Conservation (phyloP, 2,329 filamentous ascomycete genomes). For the Talaromyces sp. region DNA sequence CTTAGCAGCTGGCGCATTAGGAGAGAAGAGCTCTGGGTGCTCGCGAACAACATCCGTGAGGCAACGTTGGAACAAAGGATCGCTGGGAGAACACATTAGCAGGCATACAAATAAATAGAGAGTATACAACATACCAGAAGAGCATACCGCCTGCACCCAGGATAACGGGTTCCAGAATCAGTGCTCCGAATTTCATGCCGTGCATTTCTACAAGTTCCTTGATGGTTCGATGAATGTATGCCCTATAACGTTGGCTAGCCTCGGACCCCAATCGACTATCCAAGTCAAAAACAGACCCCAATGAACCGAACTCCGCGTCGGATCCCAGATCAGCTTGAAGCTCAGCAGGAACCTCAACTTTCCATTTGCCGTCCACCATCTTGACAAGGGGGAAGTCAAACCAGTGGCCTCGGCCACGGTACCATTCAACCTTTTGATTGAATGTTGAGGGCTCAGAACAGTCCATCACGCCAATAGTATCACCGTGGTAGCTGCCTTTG, state of each 20-base stretch:
- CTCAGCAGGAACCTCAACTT: slow-evolving; percentile 58
- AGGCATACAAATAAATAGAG: neutral
- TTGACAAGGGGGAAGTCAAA: slow-evolving; percentile 76
- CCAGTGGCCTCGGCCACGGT: slow-evolving; percentile 76
- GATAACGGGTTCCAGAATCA: slow-evolving; percentile 79
- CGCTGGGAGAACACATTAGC: slow-evolving; percentile 50
- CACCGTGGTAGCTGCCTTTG: slow-evolving; percentile 81
- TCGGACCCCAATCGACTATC: slow-evolving; percentile 50
- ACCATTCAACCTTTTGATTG: slow-evolving; percentile 87
- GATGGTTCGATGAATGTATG: slow-evolving; percentile 61
- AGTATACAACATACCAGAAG: slow-evolving; percentile 61
- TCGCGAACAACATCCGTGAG: slow-evolving; percentile 69
- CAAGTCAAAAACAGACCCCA: slow-evolving; percentile 65
- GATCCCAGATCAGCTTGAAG: slow-evolving; percentile 53
- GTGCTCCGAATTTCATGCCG: slow-evolving; percentile 70
- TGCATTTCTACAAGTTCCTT: slow-evolving; percentile 55
- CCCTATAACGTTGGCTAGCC: slow-evolving; percentile 57
- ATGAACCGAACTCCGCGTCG: slow-evolving; percentile 48
- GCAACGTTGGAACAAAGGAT: slow-evolving; percentile 77
- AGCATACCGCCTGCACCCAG: slow-evolving; percentile 84
- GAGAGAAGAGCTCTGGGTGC: slow-evolving; percentile 59
- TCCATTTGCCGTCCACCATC: slow-evolving; percentile 68
- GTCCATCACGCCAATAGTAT: slow-evolving; percentile 88
- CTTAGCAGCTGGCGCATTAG: slow-evolving; percentile 13
- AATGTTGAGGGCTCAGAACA: slow-evolving; percentile 75